Percentiles rank a stretch among this genome's conserved stretches.
Conservation (phyloP, 2,329 filamentous ascomycete species). For the Diaporthe caulivora region DNA sequence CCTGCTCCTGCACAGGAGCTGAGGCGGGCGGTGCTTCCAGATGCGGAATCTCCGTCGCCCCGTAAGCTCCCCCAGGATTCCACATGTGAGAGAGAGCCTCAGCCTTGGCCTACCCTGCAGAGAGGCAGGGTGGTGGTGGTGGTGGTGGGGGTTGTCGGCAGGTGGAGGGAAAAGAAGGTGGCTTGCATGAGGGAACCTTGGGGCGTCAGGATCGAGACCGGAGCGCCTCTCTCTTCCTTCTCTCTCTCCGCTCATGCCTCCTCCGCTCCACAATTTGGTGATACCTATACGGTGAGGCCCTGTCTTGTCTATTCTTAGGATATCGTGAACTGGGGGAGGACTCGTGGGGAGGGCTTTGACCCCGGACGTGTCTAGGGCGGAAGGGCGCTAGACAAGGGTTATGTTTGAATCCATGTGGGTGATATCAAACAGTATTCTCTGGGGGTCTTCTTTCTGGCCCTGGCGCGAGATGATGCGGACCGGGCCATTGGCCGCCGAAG, state of each 20-base stretch:
- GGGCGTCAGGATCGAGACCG: background rate
- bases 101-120: conserved; percentile 16
- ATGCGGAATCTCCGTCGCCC: background rate
- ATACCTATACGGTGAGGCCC: conserved; percentile 8
- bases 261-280: background rate
- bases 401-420: background rate
- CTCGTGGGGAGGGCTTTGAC: background rate
- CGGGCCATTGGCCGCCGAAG: background rate
- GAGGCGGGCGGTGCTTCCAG: background rate
- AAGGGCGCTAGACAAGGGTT: conserved; percentile 21
- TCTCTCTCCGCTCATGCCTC: background rate
- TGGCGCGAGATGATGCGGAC: background rate
- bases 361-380: background rate
- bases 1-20: background rate
- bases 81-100: background rate
- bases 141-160: background rate
- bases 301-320: conserved; percentile 24
- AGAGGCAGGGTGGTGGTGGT: background rate
- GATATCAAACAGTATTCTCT: background rate
- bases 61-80: background rate
- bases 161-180: background rate
- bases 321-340: conserved; percentile 1
- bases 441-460: background rate
- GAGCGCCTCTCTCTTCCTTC: background rate
- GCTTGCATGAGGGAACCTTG: background rate